A percentile compares a stretch with the other conserved stretches of the same genome.
phyloP scores from a whole-genome alignment of 345 rosid species.

The Jatropha curcas region DNA sequence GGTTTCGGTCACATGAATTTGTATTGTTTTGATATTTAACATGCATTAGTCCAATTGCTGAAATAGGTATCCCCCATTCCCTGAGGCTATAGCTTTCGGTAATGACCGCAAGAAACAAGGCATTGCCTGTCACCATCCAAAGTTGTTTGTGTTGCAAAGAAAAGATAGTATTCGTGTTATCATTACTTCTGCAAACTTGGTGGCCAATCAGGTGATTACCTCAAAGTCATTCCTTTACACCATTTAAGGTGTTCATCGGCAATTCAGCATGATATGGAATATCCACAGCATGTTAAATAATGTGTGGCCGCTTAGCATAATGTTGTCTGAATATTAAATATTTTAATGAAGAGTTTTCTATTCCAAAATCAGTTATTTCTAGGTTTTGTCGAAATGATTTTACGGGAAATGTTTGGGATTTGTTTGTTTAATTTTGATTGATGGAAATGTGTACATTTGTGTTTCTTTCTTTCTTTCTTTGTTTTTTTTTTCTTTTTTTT shows the following conservation, averaged over 20 bases:
- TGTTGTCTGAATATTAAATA: not conserved
- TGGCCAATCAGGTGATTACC: constrained; percentile 65
- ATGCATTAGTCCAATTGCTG: constrained; percentile 17
- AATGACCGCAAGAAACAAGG: constrained; percentile 73
- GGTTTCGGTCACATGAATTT: not conserved
- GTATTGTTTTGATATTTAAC: constrained; percentile 5
- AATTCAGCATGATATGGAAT: not conserved
- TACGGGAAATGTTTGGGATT: not conserved
- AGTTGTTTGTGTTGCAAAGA: constrained; percentile 78
- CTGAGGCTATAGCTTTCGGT: constrained; percentile 87
- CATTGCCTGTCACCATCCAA: constrained; percentile 96
- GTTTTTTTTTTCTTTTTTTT: too few relatives aligned
- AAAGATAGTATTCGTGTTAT: constrained; percentile 66
- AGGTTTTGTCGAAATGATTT: not conserved
- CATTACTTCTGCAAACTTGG: constrained; percentile 88
- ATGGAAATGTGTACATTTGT: too few relatives aligned
- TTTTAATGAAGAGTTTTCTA: not conserved
- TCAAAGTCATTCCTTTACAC: not conserved
- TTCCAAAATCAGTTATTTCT: not conserved
- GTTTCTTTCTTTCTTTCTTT: too few relatives aligned
- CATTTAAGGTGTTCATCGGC: not conserved
- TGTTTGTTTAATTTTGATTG: too few relatives aligned
- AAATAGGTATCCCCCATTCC: constrained; percentile 79
- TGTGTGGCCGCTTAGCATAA: not conserved
- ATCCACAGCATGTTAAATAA: not conserved